A percentile compares a stretch with the other conserved stretches of the same genome.
These are phyloP conservation scores for Wickerhamomyces sp. DNA, from an alignment of 1,139 yeast species.

Conservation along the genomic window DNA sequence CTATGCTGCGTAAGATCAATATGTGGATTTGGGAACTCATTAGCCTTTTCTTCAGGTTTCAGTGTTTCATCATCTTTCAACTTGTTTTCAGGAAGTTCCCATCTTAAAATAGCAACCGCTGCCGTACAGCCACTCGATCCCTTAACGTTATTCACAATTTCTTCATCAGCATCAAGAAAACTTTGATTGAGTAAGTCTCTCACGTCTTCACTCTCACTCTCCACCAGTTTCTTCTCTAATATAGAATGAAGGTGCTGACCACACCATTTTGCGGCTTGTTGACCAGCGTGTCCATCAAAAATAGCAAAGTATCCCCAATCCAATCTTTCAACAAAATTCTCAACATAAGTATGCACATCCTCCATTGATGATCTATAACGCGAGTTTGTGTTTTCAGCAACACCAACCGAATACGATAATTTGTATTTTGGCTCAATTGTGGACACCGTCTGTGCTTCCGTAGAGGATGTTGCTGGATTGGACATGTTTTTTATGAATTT, in stretches of 20 bases:
- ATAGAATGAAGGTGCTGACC: slow-evolving; percentile 72
- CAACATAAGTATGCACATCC: slow-evolving; percentile 91
- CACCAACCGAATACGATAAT: slow-evolving; percentile 73
- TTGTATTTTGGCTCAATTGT: slow-evolving; percentile 27
- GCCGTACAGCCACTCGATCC: slow-evolving; percentile 92
- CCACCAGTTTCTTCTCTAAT: slow-evolving; percentile 29
- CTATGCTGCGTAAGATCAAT: slow-evolving; percentile 37
- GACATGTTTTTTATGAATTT: slow-evolving; percentile 1
- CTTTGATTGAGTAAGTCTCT: slow-evolving; percentile 52
- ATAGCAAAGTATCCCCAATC: slow-evolving; percentile 97
- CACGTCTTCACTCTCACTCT: slow-evolving; percentile 40
- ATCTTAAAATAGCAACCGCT: slow-evolving; percentile 84
- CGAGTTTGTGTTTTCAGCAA: slow-evolving; percentile 79
- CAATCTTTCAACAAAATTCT: slow-evolving; percentile 80
- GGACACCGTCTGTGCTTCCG: slow-evolving; percentile 1
- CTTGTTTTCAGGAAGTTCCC: slow-evolving; percentile 57
- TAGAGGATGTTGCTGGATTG: neutral
- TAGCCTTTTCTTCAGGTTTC: slow-evolving; percentile 2
- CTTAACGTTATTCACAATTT: slow-evolving; percentile 49
- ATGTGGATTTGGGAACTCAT: slow-evolving; percentile 3
- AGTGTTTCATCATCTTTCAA: slow-evolving; percentile 5
- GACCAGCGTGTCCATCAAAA: slow-evolving; percentile 98
- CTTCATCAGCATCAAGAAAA: slow-evolving; percentile 70
- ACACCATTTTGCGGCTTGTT: slow-evolving; percentile 92
- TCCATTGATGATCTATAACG: slow-evolving; percentile 90